Evolutionary conservation across 2,329 filamentous ascomycete genomes (phyloP).

Genomic region (Trichoderma atrobrunneum): DNA sequence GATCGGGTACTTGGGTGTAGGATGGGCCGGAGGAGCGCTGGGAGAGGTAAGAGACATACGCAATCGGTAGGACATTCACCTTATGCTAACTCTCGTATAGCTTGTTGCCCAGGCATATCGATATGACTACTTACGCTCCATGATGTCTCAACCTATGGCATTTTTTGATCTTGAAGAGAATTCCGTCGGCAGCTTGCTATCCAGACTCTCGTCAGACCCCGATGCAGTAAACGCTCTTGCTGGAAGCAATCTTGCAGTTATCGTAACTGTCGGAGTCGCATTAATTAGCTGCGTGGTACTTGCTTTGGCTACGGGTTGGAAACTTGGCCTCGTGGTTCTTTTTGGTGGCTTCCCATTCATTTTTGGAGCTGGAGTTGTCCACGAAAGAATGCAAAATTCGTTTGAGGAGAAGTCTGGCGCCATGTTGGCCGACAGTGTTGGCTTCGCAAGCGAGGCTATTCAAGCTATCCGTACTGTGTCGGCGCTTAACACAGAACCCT

Average conservation of each 20-base stretch:
- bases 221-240: not conserved
- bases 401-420: not conserved
- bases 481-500: not conserved
- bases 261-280: not conserved
- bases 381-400: conserved; percentile 1
- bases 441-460: not conserved
- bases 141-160: not conserved
- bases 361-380: not conserved
- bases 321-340: not conserved
- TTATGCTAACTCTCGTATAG: not conserved
- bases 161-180: not conserved
- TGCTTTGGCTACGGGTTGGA: not conserved
- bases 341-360: not conserved
- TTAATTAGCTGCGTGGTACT: not conserved
- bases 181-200: not conserved
- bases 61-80: too few relatives aligned
- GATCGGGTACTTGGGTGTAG: not conserved
- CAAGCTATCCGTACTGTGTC: not conserved
- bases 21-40: not conserved
- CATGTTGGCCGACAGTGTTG: not conserved
- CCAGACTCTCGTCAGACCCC: not conserved
- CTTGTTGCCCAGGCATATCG: not conserved
- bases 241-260: not conserved
- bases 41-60: not conserved
- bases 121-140: not conserved